phyloP scores from a whole-genome alignment of 2,329 filamentous ascomycete species.

The Cladophialophora carrionii region DNA sequence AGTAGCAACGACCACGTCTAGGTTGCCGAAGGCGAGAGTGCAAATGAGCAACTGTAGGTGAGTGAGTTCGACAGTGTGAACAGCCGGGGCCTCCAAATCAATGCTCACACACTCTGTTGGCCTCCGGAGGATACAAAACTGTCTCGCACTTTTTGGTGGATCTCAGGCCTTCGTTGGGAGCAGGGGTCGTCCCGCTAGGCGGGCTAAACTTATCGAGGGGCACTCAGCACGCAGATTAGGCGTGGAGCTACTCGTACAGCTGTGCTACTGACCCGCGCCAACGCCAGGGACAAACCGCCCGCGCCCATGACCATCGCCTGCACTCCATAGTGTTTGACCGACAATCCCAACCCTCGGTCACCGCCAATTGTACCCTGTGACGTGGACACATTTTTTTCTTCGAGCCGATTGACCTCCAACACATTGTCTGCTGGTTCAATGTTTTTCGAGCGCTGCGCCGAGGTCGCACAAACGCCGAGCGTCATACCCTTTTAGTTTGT shows the following conservation, averaged over 20 bases:
- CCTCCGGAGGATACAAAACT: slow-evolving; percentile 27
- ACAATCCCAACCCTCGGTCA: slow-evolving; percentile 22
- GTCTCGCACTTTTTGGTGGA: slow-evolving; percentile 27
- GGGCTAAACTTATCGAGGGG: slow-evolving; percentile 34
- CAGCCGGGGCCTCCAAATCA: slow-evolving; percentile 16
- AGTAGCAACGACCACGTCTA: slow-evolving; percentile 12
- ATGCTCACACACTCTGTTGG: slow-evolving; percentile 26
- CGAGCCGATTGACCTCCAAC: not conserved
- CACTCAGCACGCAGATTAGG: slow-evolving; percentile 15
- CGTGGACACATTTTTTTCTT: not conserved
- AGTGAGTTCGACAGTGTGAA: slow-evolving; percentile 11
- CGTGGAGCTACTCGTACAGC: slow-evolving; percentile 1
- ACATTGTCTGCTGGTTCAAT: not conserved
- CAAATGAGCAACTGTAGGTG: slow-evolving; percentile 17
- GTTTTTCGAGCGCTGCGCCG: not conserved
- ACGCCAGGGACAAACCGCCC: slow-evolving; percentile 29
- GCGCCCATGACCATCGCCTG: slow-evolving; percentile 2
- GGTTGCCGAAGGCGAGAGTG: slow-evolving; percentile 7
- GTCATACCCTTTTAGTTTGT: slow-evolving; percentile 6
- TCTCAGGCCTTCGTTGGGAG: slow-evolving; percentile 27
- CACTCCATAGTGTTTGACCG: slow-evolving; percentile 20
- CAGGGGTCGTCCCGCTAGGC: slow-evolving; percentile 21
- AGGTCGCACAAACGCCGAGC: slow-evolving; percentile 7
- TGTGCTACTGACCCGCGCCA: slow-evolving; percentile 17
- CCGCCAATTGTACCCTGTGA: slow-evolving; percentile 19